Conservation (phyloP, 2,329 filamentous ascomycete genomes). For the Colletotrichum sp. region DNA sequence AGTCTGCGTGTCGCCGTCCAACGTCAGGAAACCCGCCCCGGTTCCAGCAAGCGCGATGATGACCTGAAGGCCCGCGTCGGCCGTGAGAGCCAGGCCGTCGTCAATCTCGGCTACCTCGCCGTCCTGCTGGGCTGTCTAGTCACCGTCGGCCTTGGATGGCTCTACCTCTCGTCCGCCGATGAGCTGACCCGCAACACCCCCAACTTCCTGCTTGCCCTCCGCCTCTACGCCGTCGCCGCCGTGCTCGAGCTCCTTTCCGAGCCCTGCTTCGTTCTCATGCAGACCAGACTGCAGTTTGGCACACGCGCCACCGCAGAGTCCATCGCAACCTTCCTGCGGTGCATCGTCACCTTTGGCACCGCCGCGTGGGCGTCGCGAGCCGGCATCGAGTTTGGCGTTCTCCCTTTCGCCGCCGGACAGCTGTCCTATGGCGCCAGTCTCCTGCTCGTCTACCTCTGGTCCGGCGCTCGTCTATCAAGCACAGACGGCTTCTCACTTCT, state of each 20-base stretch:
- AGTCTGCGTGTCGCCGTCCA: constrained; percentile 91
- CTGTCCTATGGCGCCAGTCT: constrained; percentile 75
- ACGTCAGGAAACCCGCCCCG: constrained; percentile 55
- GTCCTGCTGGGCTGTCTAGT: constrained; percentile 71
- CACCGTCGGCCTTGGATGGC: constrained; percentile 66
- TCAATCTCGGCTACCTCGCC: constrained; percentile 88
- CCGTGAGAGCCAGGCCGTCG: constrained; percentile 71
- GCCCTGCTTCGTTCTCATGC: constrained; percentile 87
- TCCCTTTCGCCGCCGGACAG: constrained; percentile 91
- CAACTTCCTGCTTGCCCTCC: constrained; percentile 62
- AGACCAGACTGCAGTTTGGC: constrained; percentile 80
- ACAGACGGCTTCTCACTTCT: constrained; percentile 73
- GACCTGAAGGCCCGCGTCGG: constrained; percentile 30
- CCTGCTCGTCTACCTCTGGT: constrained; percentile 71
- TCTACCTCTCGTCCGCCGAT: constrained; percentile 66
- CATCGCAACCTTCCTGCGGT: constrained; percentile 79
- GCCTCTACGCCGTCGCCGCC: constrained; percentile 61
- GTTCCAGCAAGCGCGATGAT: constrained; percentile 24
- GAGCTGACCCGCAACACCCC: constrained; percentile 60
- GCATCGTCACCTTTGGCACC: constrained; percentile 73
- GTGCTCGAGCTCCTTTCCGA: constrained; percentile 82
- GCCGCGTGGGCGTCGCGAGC: constrained; percentile 67
- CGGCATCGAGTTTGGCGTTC: constrained; percentile 68
- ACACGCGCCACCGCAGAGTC: constrained; percentile 84
- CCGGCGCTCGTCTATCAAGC: constrained; percentile 61